Base-by-base conservation (phyloP, 177 flowering plant genomes). In the Telopea speciosissima region DNA sequence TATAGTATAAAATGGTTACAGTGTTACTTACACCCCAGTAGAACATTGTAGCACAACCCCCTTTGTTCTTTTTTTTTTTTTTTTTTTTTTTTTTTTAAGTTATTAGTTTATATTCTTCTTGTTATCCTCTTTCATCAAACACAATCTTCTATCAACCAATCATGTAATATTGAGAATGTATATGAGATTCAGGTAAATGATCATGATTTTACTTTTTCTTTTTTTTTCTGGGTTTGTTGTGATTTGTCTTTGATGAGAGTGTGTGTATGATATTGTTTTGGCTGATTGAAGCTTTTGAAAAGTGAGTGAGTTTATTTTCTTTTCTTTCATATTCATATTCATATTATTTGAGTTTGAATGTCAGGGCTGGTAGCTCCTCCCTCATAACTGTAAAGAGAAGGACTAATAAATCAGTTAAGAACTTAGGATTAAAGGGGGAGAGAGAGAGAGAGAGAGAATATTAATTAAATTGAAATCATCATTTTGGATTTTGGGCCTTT, bases 131-230 rank as follows among this genome's bases (percentile, higher is more conserved):
- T 71, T 26, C 66, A 33, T 58, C 72, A 59, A 72, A 73, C 69
- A 70, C 68, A 70, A 64, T 66, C 58, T 64, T n/a, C n/a, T 68
- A 49, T 3, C 52, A 63, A 56, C 42, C 74, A 76, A 70, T 73
- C 79, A 72, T 80, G 60, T 36, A 19, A 62, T 24, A 26, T 69
- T 67, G 74, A 71, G 69, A 56, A 71, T 76, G 72, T 66, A 76
- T 56, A 69, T 74, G 65, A 71, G 70, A 71, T 72, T 72, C 44
- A 12, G 45, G 70, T 66, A 26, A 54, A 54, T 33, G 12, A 60
- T 58, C 28, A 63, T 31, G 63, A 60, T 61, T 44, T 8, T 3
- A 21, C 14, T n/a, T 23, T 42, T 65, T 42, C 4, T 56, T 26
- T 19, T 56, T 21, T 58, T 31, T 17, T 62, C 24, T 24, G 19